Conservation (phyloP, 441 rosid genomes). For the Cnidoscolus chayamansa region DNA sequence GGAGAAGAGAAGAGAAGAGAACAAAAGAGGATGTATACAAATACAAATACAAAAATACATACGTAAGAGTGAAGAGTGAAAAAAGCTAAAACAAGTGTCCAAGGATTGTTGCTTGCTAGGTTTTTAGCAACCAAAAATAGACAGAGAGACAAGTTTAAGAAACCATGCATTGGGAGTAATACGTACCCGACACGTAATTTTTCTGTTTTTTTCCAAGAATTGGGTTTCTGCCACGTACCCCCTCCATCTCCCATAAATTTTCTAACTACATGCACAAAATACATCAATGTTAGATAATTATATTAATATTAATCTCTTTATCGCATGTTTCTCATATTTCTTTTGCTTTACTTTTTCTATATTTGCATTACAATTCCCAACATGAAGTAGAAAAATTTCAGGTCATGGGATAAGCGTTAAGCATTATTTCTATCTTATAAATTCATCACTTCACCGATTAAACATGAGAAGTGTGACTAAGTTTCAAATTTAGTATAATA, state of each 20-base stretch:
- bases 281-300: neutral
- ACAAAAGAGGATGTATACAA: neutral
- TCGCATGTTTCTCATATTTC: no score
- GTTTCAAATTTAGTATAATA: neutral
- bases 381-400: no score
- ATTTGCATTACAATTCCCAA: no score
- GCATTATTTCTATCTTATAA: no score
- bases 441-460: no score
- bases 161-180: conserved; percentile 33
- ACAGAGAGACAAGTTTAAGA: conserved; percentile 15
- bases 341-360: no score
- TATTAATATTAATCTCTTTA: no score
- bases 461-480: neutral
- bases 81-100: conserved; percentile 24
- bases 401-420: no score
- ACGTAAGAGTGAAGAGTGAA: conserved; percentile 5
- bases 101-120: conserved; percentile 15
- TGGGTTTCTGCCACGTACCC: conserved; percentile 38
- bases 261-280: neutral
- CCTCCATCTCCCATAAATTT: neutral
- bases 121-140: neutral
- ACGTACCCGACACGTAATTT: conserved; percentile 43
- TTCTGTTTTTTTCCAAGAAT: conserved; percentile 24
- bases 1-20: neutral
- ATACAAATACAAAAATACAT: neutral